Evolutionary conservation across 2,329 filamentous ascomycete species (phyloP), one percentile per base, ranked within the genome.

Genomic region (Scedosporium aurantiacum): DNA sequence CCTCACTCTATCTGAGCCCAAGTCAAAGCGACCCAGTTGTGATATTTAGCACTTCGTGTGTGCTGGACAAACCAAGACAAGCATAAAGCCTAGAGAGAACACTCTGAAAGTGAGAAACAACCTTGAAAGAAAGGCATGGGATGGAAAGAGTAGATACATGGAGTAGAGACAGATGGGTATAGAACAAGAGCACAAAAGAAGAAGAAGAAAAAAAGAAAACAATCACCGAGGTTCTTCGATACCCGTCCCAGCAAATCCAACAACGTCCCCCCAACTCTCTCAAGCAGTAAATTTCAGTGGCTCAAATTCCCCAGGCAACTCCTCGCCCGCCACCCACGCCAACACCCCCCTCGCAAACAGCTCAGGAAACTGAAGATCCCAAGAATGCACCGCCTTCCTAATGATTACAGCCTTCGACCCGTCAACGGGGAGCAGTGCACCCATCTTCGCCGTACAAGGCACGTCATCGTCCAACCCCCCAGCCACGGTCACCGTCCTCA

Each of bases 311-410:
- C 61, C 59, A 6, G 73, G 72, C 58, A 75, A 58, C 25, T 61
- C 58, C 25, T 59, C 58, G 21, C 64, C 64, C 41, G 69, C 66
- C 8, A 74, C 63, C 74, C 75, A 78, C 3, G 72, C 71, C 63
- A 65, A 67, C 10, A 77, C 66, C 1, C 67, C 72, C 41, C 67
- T 65, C 1, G 73, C 72, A 64, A 77, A 77, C 5, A 76, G 57
- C 50, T 70, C 64, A 1, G 75, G 76, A 37, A 72, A 66, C 61
- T 77, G 75, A 63, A 77, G 61, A 61, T 76, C 71, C 75, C 75
- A 76, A 43, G 69, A 69, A 65, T 77, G 74, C 28, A 73, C 67
- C 16, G 74, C 76, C 21, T 70, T 68, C 28, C 61, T 67, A 5
- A 77, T 68, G 8, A 75, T 64, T 16, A 69, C 72, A 16, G 67